Evolutionary conservation across 306 rosid species (phyloP), one percentile per base, ranked within the genome.

Genomic region (Citrullus amarus): DNA sequence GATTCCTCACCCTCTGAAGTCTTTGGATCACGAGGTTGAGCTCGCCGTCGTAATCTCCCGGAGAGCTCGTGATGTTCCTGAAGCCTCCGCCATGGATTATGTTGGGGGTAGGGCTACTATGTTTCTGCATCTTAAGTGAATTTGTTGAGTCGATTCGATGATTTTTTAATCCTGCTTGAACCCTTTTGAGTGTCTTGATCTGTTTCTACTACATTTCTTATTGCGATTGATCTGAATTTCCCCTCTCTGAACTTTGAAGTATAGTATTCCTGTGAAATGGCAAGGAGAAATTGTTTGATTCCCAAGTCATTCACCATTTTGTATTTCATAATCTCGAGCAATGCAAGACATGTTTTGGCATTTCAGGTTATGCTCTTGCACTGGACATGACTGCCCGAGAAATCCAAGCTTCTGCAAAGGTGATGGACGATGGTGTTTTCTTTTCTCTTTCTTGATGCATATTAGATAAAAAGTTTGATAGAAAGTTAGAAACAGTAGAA

Each of bases 351-450:
- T 68, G 46, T 83, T 85, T 71, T 75, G 77, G 55, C 61, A 22
- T 55, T 44, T 79, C 75, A 95, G 98, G 98, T 80, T 95, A 95
- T 86, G 98, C 98, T 32, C 88, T 95, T 74, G 97, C 96, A 68
- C 85, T 95, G 79, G 97, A 95, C 85, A 95, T 92, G 98, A 95
- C 98, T 54, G 98, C 97, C 36, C 87, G 97, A 81, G 95, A 92
- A 78, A 90, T 94, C 80, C 97, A 94, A 91, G 81, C 92, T 86
- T 80, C 89, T 63, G 93, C 97, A 4, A 92, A 95, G 96, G 97
- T 92, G 77, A 61, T 36, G 57, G 96, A 97, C 91, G 77, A 61
- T 36, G 57, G 6, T 46, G 38, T 46, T 70, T 72, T 34, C 15
- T 50, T 28, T 46, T 48, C 56, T 13, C 34, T 46, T 78, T 46